phyloP scores from a whole-genome alignment of 225 moss, liverwort and hornwort species.

The Rhytidiadelphus loreus region DNA sequence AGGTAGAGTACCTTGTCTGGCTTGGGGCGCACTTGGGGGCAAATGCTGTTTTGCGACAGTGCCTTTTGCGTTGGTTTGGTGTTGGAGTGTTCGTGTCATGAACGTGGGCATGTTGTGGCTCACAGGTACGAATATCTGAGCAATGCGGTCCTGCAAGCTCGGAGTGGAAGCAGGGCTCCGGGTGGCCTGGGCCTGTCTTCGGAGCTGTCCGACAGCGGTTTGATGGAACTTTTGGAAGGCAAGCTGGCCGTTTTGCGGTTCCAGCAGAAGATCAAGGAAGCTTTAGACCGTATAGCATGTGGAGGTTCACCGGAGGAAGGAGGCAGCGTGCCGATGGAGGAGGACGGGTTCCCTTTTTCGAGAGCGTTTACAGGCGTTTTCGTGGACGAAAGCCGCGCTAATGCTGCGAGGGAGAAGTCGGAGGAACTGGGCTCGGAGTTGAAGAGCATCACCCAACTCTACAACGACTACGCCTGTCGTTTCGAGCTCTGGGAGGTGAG shows the following conservation, averaged over 20 bases:
- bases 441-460: conserved; percentile 97
- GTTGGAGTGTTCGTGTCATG: neutral
- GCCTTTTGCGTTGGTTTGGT: neutral
- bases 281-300: conserved; percentile 50
- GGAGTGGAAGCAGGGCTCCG: conserved; percentile 76
- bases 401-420: conserved; percentile 51
- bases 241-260: conserved; percentile 95
- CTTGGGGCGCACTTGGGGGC: neutral
- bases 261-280: conserved; percentile 80
- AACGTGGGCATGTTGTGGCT: neutral
- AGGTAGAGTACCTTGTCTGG: conserved; percentile 23
- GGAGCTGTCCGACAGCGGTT: conserved; percentile 91
- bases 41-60: neutral
- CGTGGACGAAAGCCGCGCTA: conserved; percentile 38
- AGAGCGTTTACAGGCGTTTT: conserved; percentile 24
- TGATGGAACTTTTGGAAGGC: conserved; percentile 92
- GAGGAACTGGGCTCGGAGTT: conserved; percentile 73
- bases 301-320: conserved; percentile 36
- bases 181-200: conserved; percentile 74
- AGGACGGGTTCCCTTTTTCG: conserved; percentile 45
- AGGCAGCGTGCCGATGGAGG: conserved; percentile 36
- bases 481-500: conserved; percentile 98
- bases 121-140: conserved; percentile 92
- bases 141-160: conserved; percentile 93
- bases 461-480: conserved; percentile 92